phyloP scores from a whole-genome alignment of 2,329 filamentous ascomycete species.

The Grosmannia serpens region DNA sequence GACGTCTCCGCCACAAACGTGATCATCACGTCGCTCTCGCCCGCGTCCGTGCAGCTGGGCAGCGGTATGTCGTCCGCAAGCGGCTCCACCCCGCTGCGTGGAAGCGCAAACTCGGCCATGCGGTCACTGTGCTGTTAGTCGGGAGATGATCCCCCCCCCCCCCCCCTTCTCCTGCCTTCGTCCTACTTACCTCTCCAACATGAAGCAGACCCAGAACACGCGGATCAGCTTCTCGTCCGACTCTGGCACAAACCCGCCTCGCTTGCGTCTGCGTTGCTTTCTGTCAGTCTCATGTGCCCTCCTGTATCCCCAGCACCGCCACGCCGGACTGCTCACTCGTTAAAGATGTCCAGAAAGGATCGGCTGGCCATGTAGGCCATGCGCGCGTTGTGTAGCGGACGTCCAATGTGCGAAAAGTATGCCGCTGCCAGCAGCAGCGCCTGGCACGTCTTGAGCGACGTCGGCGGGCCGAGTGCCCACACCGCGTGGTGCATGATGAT shows the following conservation, averaged over 20 bases:
- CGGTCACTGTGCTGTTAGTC: conserved; percentile 43
- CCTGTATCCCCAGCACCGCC: neutral
- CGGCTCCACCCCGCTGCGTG: conserved; percentile 25
- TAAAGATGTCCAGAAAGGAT: conserved; percentile 19
- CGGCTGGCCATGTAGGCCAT: conserved; percentile 22
- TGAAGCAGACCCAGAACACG: conserved; percentile 61
- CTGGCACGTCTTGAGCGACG: conserved; percentile 18
- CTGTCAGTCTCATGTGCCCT: neutral
- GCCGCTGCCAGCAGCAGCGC: conserved; percentile 25
- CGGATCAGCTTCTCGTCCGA: conserved; percentile 37
- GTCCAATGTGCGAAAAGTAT: conserved; percentile 24
- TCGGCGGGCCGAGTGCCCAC: conserved; percentile 18
- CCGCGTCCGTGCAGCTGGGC: conserved; percentile 17
- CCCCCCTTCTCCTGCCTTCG: neutral
- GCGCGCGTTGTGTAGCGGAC: conserved; percentile 24
- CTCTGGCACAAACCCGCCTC: neutral
- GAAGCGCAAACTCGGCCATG: conserved; percentile 47
- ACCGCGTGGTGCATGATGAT: conserved; percentile 21
- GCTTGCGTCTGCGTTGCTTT: neutral
- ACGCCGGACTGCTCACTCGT: conserved; percentile 15
- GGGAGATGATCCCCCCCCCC: neutral
- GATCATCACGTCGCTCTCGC: conserved; percentile 23
- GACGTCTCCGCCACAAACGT: conserved; percentile 30
- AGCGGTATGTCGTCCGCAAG: conserved; percentile 24
- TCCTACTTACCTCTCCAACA: conserved; percentile 49